Base-by-base conservation (phyloP, 192 early-diverging fungal genomes). In the Coemansia sp. region DNA sequence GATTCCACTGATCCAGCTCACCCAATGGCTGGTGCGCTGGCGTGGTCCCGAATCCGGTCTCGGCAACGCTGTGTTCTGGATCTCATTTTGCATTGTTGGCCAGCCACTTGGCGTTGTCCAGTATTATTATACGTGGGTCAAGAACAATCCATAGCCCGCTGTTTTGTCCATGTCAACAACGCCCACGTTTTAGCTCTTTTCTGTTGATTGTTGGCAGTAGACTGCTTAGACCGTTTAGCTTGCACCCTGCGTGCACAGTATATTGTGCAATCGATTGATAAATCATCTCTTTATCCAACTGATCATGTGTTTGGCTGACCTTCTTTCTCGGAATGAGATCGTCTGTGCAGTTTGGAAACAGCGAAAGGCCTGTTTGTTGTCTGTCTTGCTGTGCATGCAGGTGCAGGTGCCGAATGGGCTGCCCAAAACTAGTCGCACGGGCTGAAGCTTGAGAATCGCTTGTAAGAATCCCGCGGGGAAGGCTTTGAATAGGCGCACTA, bases 11-110 rank as follows among this genome's bases (percentile, higher is more conserved):
- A 90, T 92, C 52, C 82, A 84, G 52, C 60, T 92, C 38, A 90
- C 90, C 1, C 82, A 84, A 60, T 84, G 82, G 35, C 56, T 91
- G 58, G 86, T 85, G 47, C 84, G 86, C 39, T 89, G 87, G 86
- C 75, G 87, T 19, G 87, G 89, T 8, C 79, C 86, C 29, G 88
- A 84, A 25, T 87, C 78, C 19, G 86, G 87, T 4, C 67, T 90
- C 32, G 90, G 90, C 53, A 92, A 92, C 56, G 87, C 86, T 8
- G 83, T 91, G 25, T 92, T 92, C 56, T 92, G 90, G 90, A 84
- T 92, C 32, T 87, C 85, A 7, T 92, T 92, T 65, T 91, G 89
- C 47, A 87, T 92, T 45, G 84, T 92, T 9, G 90, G 90, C 17
- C 90, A 92, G 75, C 90, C 90, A 17, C 84, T 88, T 9, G 84